A percentile compares a stretch with the other conserved stretches of the same genome.
Evolutionary conservation across 2,329 filamentous ascomycete species (phyloP).

Genomic region (Xylaria sp.): DNA sequence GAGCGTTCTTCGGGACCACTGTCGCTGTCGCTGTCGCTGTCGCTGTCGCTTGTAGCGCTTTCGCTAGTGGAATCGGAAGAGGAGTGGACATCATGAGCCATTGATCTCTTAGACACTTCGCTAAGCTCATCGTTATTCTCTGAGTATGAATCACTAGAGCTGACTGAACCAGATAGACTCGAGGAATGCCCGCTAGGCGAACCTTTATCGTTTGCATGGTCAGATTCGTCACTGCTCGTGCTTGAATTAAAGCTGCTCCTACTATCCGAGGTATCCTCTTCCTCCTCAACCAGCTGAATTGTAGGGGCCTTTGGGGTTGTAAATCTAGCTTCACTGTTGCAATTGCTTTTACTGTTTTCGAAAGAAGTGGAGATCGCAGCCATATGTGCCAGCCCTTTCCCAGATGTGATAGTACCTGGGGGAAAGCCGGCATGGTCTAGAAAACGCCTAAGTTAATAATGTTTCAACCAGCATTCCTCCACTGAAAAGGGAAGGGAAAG

Average conservation of each 20-base stretch:
- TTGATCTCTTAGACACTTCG: background rate
- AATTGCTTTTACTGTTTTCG: constrained; percentile 41
- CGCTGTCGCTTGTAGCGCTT: constrained; percentile 35
- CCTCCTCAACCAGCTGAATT: constrained; percentile 36
- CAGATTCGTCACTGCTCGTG: constrained; percentile 35
- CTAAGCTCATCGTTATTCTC: constrained; percentile 19
- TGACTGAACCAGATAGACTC: constrained; percentile 17
- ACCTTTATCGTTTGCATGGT: constrained; percentile 31
- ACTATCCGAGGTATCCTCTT: constrained; percentile 42
- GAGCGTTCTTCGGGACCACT: constrained; percentile 41
- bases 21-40: constrained; percentile 41
- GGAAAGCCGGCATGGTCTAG: constrained; percentile 53
- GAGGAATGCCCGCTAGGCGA: constrained; percentile 5
- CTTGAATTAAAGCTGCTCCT: constrained; percentile 44
- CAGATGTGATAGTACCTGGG: constrained; percentile 53
- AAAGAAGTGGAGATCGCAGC: constrained; percentile 49
- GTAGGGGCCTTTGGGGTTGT: constrained; percentile 36
- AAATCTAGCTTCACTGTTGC: constrained; percentile 44
- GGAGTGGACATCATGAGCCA: background rate
- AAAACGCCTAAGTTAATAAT: constrained; percentile 39
- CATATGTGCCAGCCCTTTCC: constrained; percentile 50
- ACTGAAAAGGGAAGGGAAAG: background rate
- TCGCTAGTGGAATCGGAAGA: constrained; percentile 30
- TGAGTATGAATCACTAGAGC: constrained; percentile 32
- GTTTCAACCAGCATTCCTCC: background rate